Evolutionary conservation across 495 filamentous ascomycete species (phyloP), one percentile per base, ranked within the genome.

Genomic region (Saxophila tyrrhenica): DNA sequence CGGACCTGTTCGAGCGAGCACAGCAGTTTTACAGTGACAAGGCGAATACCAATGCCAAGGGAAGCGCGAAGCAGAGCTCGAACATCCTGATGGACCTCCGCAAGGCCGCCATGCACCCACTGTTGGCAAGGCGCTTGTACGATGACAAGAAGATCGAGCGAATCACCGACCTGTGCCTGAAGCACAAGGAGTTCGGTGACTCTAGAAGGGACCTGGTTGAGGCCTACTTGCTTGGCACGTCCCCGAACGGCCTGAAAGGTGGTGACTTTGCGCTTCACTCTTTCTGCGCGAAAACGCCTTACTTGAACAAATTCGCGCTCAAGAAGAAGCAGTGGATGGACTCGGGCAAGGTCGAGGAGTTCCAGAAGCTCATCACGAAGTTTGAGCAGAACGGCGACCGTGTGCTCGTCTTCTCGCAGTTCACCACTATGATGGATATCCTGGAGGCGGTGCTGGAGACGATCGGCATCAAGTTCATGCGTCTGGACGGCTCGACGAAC

Each of bases 31-130:
- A 70, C 38, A 77, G 78, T 47, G 75, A 79, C 53, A 77, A 75
- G 7, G 75, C 73, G 2, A 81, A 80, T 15, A 74, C 74, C 58
- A 77, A 75, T 60, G 68, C 69, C 22, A 76, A 76, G 60, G 76
- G 75, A 60, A 72, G 73, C 2, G 70, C 71, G 22, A 82, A 75
- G 74, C 59, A 82, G 69, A 29, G 59, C 52, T 59, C 66, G 35
- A 92, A 95, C 59, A 79, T 89, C 21, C 80, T 95, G 71, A 95
- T 96, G 83, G 84, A 86, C 57, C 76, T 96, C 19, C 85, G 90
- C 17, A 87, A 95, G 66, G 89, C 92, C 3, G 84, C 94, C 0
- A 94, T 97, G 32, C 94, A 97, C 65, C 86, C 92, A 0, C 77
- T 95, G 24, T 76, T 97, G 17, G 89, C 92, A 66, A 78, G 92